Evolutionary conservation across 352 stramenopile species (phyloP), one percentile per base, ranked within the genome.

Genomic region (Pythium sp.): DNA sequence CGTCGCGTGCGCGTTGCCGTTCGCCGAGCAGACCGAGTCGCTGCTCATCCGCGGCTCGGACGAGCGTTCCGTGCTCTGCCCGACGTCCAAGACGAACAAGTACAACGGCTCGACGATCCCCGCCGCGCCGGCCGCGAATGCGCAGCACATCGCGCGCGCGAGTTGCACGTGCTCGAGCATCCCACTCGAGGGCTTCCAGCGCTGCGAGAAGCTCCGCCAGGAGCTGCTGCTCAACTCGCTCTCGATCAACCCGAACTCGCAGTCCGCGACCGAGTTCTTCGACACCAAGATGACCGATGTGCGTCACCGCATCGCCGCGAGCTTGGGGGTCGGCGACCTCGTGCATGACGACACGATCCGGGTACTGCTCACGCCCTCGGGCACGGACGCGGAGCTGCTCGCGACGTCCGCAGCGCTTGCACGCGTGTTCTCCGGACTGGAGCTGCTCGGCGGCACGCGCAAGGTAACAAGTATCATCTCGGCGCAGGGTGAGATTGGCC

Each of bases 101-200:
- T 97, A 97, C 66, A 84, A 94, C 68, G 85, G 80, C 62, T 93
- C 89, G 22, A 94, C 89, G n/a, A 76, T 95, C 15, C 66, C 64
- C 11, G 24, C 58, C 5, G 8, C 34, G 5, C 11, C 36, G 2
- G 77, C 82, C 14, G 81, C 72, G 55, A 69, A 67, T n/a, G 82
- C 64, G 53, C 20, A 7, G n/a, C 81, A 91, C 60, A 89, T 97
- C 60, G 73, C 79, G 14, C 81, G 90, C 6, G 88, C 82, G 18
- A 95, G 86, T 64, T 97, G 90, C 75, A 97, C 90, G 41, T 93
- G 89, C 74, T 95, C 85, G 55, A 90, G 84, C 58, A 87, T 94
- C 61, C 84, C 77, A 7, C 72, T 83, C 22, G 69, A 87, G n/a
- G 83, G 73, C 3, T 94, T 93, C 63, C 76, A 78, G 28, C 75